Evolutionary conservation across 768 basidiomycete genomes (phyloP).

Genomic region (Leccinum sublutescens): DNA sequence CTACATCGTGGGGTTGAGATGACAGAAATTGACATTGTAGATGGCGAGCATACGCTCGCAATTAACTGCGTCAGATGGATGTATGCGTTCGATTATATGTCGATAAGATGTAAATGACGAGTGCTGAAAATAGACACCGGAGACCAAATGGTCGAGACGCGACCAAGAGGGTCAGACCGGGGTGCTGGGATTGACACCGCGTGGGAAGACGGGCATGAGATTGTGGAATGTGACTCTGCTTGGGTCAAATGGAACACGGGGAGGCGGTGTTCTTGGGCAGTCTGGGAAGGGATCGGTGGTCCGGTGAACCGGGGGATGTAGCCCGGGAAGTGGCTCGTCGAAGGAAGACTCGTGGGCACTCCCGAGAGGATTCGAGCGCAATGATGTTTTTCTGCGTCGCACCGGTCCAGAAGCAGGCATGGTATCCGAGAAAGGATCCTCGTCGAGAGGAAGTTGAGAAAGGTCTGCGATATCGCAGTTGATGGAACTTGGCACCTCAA

Average conservation of each 20-base stretch:
- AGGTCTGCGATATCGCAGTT: conserved; percentile 65
- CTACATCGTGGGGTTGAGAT: conserved; percentile 33
- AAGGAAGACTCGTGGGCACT: conserved; percentile 21
- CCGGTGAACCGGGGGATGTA: conserved; percentile 32
- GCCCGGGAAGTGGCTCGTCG: conserved; percentile 15
- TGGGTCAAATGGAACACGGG: conserved; percentile 42
- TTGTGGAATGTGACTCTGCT: conserved; percentile 52
- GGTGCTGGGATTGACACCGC: conserved; percentile 16
- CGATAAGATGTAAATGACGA: conserved; percentile 25
- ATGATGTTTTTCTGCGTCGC: conserved; percentile 54
- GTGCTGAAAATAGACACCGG: conserved; percentile 8
- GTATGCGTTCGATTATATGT: conserved; percentile 31
- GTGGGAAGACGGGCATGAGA: conserved; percentile 59
- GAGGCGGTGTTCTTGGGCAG: conserved; percentile 35
- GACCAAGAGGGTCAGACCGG: conserved; percentile 10
- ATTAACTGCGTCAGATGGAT: conserved; percentile 32
- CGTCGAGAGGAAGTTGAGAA: conserved; percentile 48
- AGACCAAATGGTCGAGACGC: neutral
- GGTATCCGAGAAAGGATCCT: conserved; percentile 24
- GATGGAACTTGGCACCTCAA: conserved; percentile 47
- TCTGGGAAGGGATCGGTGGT: conserved; percentile 15
- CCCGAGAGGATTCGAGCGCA: conserved; percentile 48
- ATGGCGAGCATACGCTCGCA: conserved; percentile 19
- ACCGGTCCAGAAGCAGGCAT: conserved; percentile 48
- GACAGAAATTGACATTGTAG: conserved; percentile 19